A percentile compares a stretch with the other conserved stretches of the same genome.
These are phyloP conservation scores for Kazachstania africana DNA, from an alignment of 805 yeast species.

Conservation along the genomic window DNA sequence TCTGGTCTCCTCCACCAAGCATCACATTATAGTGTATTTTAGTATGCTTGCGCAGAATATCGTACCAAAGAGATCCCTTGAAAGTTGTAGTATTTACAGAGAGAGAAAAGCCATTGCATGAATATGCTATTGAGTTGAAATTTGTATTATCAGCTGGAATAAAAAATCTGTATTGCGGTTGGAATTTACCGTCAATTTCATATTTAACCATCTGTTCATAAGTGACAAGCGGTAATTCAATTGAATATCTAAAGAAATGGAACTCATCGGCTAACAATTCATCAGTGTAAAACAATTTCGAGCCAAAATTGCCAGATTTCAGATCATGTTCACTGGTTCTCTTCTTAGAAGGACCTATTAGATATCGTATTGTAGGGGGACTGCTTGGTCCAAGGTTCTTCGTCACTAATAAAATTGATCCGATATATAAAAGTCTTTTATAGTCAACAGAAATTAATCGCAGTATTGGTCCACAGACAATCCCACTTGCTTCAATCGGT, in stretches of 20 bases:
- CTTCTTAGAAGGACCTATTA: constrained; percentile 6
- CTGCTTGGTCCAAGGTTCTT: constrained; percentile 31
- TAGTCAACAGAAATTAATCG: constrained; percentile 57
- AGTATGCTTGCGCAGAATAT: constrained; percentile 60
- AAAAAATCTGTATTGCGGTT: constrained; percentile 48
- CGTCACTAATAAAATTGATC: constrained; percentile 51
- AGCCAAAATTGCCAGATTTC: constrained; percentile 35
- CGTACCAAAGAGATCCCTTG: constrained; percentile 76
- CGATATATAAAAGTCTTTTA: constrained; percentile 43
- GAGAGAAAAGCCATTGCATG: constrained; percentile 86
- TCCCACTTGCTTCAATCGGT: constrained; percentile 16
- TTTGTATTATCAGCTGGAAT: constrained; percentile 53
- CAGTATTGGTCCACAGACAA: constrained; percentile 64
- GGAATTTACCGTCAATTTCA: constrained; percentile 35
- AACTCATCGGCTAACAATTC: constrained; percentile 17
- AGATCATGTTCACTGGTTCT: not conserved
- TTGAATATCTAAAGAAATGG: constrained; percentile 54
- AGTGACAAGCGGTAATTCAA: constrained; percentile 37
- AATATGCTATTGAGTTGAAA: constrained; percentile 73
- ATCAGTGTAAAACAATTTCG: constrained; percentile 33
- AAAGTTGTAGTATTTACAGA: constrained; percentile 54
- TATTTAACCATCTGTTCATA: constrained; percentile 57
- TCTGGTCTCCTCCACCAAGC: constrained; percentile 97
- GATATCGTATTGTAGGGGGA: constrained; percentile 19
- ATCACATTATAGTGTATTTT: constrained; percentile 72